Evolutionary conservation across 441 rosid genomes (phyloP), one percentile per base, ranked within the genome.

Genomic region (Populus hybrid): DNA sequence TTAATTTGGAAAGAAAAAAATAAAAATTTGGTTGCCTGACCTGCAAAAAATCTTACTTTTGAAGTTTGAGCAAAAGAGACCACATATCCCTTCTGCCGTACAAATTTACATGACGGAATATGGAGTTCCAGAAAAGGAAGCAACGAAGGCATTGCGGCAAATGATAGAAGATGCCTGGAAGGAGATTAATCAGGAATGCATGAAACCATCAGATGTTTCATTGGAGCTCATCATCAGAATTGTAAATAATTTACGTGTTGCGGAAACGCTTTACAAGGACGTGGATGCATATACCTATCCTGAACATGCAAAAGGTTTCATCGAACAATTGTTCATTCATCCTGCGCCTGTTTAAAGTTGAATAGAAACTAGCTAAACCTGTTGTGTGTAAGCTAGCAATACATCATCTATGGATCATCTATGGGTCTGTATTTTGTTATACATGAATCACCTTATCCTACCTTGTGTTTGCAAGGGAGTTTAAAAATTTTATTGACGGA

Each of bases 101-200:
- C 80, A 83, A 7, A 80, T 82, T 24, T 85, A 80, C 74, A 78
- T 74, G 83, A 78, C 71, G 4, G 75, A 81, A 70, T 7, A 72
- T 18, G 78, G 77, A 11, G 82, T 81, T 3, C 68, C 80, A 11
- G 73, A 42, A 7, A 35, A 83, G 10, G 76, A 77, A 28, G 81
- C 74, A n/a, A 42, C 32, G 12, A 14, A 38, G 46, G 72, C 36
- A 20, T 32, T 84, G 0, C 24, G 34, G 5, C 54, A 75, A 34
- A 76, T 67, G 77, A 40, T 32, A 20, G 42, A 10, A 5, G 24
- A 36, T 50, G 70, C 73, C n/a, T 85, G 86, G 87, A 81, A 79
- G 57, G 80, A 81, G 9, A 73, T 79, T 4, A 85, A 85, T 12
- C 68, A 85, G 10, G 84, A 76, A 50, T 35, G 32, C 0, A 54